Evolutionary conservation across 495 filamentous ascomycete genomes (phyloP).

Genomic region (Pyrenopolyporus hunteri): DNA sequence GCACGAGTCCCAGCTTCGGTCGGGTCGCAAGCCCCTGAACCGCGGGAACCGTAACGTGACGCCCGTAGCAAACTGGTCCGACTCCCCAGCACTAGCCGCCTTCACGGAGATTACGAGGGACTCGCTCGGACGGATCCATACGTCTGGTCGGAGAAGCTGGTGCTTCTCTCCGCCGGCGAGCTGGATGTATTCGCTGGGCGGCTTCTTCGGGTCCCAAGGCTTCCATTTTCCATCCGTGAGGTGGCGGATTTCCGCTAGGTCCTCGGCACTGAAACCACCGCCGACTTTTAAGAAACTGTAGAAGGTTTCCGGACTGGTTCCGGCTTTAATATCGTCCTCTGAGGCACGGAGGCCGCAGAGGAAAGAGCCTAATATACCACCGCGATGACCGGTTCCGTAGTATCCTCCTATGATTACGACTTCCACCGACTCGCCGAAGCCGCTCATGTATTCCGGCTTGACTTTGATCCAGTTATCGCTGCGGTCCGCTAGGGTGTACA

Average conservation of each 20-base stretch:
- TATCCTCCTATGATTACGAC: constrained; percentile 90
- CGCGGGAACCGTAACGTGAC: constrained; percentile 89
- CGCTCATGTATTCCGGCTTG: constrained; percentile 98
- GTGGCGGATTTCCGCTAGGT: constrained; percentile 82
- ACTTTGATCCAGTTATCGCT: constrained; percentile 99
- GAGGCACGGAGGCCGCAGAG: constrained; percentile 84
- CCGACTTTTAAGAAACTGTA: constrained; percentile 96
- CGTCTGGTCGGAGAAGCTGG: constrained; percentile 82
- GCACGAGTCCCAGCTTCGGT: constrained; percentile 83
- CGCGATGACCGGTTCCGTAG: constrained; percentile 84
- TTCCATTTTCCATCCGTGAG: constrained; percentile 91
- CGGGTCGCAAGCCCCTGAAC: constrained; percentile 80
- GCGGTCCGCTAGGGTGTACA: constrained; percentile 86
- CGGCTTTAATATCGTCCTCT: constrained; percentile 63
- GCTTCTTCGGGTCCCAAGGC: constrained; percentile 79
- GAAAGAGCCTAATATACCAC: constrained; percentile 82
- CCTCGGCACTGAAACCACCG: constrained; percentile 84
- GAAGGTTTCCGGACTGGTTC: constrained; percentile 71
- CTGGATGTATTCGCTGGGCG: constrained; percentile 80
- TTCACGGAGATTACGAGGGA: constrained; percentile 89
- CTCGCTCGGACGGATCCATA: constrained; percentile 91
- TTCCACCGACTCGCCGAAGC: constrained; percentile 93
- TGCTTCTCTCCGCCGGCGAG: constrained; percentile 73
- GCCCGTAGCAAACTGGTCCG: constrained; percentile 77
- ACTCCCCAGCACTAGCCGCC: constrained; percentile 76